Percentiles rank a stretch among this genome's conserved stretches.
Conservation (phyloP, 208 protist genomes). For the Crithidia sp. region DNA sequence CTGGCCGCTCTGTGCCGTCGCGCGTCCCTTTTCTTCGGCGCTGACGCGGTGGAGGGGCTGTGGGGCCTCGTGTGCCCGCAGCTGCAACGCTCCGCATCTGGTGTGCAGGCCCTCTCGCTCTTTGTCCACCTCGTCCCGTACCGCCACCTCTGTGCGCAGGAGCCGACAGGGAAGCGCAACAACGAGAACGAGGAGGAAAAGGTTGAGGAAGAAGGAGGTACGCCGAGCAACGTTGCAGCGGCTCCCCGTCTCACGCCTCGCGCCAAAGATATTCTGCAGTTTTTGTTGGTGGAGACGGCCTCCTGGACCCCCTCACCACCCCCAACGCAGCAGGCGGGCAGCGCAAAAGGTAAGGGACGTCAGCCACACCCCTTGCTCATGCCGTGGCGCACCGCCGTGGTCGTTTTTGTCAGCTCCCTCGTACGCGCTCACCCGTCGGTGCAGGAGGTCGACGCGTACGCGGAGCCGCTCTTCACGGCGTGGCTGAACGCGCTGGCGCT, state of each 20-base stretch:
- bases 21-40: conserved; percentile 47
- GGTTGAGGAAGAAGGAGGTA: neutral
- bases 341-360: neutral
- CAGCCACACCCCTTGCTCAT: conserved; percentile 12
- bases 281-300: conserved; percentile 54
- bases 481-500: conserved; percentile 50
- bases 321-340: neutral
- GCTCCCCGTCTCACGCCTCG: conserved; percentile 19
- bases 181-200: neutral
- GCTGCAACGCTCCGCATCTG: conserved; percentile 7
- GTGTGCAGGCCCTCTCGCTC: conserved; percentile 21
- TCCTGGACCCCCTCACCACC: conserved; percentile 36
- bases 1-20: conserved; percentile 35
- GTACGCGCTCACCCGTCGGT: conserved; percentile 44
- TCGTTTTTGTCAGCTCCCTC: conserved; percentile 47
- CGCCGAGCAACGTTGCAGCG: neutral
- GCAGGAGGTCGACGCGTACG: conserved; percentile 57
- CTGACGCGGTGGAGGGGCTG: conserved; percentile 47
- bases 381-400: conserved; percentile 40
- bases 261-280: conserved; percentile 45
- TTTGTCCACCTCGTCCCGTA: conserved; percentile 39
- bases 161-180: neutral
- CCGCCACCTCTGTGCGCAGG: conserved; percentile 20
- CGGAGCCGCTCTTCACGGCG: conserved; percentile 74
- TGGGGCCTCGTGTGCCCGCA: conserved; percentile 54